Conservation (phyloP, 2,329 filamentous ascomycete species). For the Chaetomium sp. region DNA sequence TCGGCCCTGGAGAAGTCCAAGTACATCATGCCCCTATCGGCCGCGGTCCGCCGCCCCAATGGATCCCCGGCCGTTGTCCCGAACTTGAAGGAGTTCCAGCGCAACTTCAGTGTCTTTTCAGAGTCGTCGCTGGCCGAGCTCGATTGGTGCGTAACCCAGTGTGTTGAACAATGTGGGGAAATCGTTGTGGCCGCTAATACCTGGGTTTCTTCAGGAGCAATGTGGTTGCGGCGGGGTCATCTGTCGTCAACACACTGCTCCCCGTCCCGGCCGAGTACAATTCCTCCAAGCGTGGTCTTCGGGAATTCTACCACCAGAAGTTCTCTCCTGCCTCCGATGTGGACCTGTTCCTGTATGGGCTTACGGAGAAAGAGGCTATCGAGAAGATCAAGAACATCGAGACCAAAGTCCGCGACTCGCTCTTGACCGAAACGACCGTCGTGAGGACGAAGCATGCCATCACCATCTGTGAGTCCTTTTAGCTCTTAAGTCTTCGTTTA, state of each 20-base stretch:
- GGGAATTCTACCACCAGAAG: slow-evolving; percentile 74
- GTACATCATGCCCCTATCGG: slow-evolving; percentile 63
- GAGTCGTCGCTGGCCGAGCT: slow-evolving; percentile 70
- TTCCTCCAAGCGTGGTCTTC: slow-evolving; percentile 54
- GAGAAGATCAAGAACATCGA: slow-evolving; percentile 84
- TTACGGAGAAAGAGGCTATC: slow-evolving; percentile 68
- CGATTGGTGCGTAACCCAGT: slow-evolving; percentile 52
- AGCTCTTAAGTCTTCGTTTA: not conserved
- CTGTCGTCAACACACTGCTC: slow-evolving; percentile 71
- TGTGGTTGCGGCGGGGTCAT: slow-evolving; percentile 73
- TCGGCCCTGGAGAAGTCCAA: slow-evolving; percentile 52
- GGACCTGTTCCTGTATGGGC: slow-evolving; percentile 76
- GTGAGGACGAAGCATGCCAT: slow-evolving; percentile 82
- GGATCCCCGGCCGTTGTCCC: slow-evolving; percentile 62
- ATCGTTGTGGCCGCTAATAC: not conserved
- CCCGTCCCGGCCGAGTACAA: slow-evolving; percentile 59
- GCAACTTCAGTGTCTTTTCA: slow-evolving; percentile 76
- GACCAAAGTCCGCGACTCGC: slow-evolving; percentile 63
- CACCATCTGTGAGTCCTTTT: slow-evolving; percentile 53
- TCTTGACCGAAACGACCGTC: slow-evolving; percentile 76
- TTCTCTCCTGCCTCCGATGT: slow-evolving; percentile 81
- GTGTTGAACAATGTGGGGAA: not conserved
- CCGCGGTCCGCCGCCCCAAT: slow-evolving; percentile 53
- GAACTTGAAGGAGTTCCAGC: slow-evolving; percentile 63
- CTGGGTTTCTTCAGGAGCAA: slow-evolving; percentile 37